These are phyloP conservation scores for Pyrus hybrid DNA, from an alignment of 331 rosid species.

Conservation along the genomic window DNA sequence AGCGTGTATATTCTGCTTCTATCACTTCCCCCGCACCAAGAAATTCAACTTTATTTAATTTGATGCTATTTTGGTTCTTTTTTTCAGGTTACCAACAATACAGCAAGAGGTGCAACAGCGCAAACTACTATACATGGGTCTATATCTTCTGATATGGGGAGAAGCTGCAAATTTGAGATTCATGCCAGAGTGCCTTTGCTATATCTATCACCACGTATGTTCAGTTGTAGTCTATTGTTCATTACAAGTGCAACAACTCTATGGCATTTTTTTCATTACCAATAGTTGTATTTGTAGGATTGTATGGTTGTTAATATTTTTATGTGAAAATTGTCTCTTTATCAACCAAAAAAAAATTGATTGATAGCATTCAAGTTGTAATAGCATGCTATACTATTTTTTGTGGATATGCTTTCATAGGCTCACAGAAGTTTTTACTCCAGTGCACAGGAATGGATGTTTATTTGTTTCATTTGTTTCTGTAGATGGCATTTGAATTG, in stretches of 20 bases:
- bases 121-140: constrained; percentile 85
- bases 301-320: neutral
- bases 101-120: constrained; percentile 99
- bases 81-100: constrained; percentile 89
- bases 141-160: constrained; percentile 98
- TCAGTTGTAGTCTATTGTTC: neutral
- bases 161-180: constrained; percentile 98
- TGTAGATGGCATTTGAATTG: constrained; percentile 96
- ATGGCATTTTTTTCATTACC: neutral
- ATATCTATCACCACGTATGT: constrained; percentile 90
- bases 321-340: neutral
- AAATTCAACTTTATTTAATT: neutral
- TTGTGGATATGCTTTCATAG: neutral
- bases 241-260: neutral
- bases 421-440: neutral
- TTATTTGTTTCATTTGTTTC: constrained; percentile 1
- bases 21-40: too few species aligned
- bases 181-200: constrained; percentile 99
- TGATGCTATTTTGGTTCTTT: neutral
- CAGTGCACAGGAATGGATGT: neutral
- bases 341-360: neutral
- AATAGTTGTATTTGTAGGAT: neutral
- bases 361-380: neutral
- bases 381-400: neutral
- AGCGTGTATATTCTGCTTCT: neutral